phyloP scores from a whole-genome alignment of 1,284 basidiomycete genomes.

The Coniophora puteana region DNA sequence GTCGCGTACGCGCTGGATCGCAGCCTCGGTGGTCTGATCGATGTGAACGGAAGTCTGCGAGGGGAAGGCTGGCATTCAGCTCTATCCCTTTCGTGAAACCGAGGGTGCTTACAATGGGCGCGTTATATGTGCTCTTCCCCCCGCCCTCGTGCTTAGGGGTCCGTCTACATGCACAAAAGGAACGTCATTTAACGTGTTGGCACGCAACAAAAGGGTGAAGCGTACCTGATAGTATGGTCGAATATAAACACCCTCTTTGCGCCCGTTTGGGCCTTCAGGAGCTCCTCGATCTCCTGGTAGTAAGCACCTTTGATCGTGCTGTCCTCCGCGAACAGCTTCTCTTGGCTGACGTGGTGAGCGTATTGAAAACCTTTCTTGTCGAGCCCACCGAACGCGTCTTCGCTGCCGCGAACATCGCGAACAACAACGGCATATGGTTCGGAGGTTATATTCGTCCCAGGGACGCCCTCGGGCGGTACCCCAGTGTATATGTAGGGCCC shows the following conservation, averaged over 20 bases:
- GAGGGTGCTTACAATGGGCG: slow-evolving; percentile 16
- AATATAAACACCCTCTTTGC: slow-evolving; percentile 35
- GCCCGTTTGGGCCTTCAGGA: slow-evolving; percentile 34
- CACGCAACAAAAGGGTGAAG: too few species aligned
- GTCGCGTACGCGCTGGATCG: slow-evolving; percentile 32
- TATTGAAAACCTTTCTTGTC: slow-evolving; percentile 37
- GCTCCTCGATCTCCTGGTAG: slow-evolving; percentile 34
- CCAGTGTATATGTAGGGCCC: slow-evolving; percentile 18
- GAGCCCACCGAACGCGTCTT: slow-evolving; percentile 28
- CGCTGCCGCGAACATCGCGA: slow-evolving; percentile 25
- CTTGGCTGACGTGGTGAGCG: slow-evolving; percentile 25
- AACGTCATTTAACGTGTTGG: neutral
- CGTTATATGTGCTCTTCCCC: slow-evolving; percentile 17
- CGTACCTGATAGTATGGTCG: slow-evolving; percentile 38
- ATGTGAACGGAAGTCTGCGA: slow-evolving; percentile 33
- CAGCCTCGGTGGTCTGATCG: slow-evolving; percentile 37
- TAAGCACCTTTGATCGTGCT: slow-evolving; percentile 29
- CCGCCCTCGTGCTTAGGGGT: neutral
- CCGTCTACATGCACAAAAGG: neutral
- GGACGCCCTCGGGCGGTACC: slow-evolving; percentile 14
- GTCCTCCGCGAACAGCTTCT: slow-evolving; percentile 37
- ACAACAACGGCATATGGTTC: slow-evolving; percentile 14
- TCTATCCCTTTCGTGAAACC: neutral
- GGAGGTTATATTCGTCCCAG: slow-evolving; percentile 12
- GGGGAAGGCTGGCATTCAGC: neutral